Percentiles rank a stretch among this genome's conserved stretches.
Conservation (phyloP, 352 stramenopile genomes). For the Globisporangium spiculum region DNA sequence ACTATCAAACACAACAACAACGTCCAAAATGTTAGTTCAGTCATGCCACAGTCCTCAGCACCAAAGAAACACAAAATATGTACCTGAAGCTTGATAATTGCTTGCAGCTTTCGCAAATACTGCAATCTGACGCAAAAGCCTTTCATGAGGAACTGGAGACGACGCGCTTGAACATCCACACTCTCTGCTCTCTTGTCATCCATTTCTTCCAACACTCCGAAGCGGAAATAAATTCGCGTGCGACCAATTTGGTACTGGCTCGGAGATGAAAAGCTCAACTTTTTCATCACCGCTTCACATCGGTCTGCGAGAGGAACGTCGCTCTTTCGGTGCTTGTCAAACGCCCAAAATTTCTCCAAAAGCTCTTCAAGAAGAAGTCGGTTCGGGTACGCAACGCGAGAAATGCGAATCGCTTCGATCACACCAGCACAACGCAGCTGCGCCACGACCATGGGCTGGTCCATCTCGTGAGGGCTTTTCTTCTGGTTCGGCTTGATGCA, state of each 20-base stretch:
- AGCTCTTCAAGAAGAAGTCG: conserved; percentile 88
- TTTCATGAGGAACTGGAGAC: conserved; percentile 72
- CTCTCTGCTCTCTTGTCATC: conserved; percentile 60
- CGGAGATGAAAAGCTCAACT: conserved; percentile 57
- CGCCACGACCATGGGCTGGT: conserved; percentile 91
- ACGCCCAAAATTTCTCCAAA: conserved; percentile 80
- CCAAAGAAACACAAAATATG: not conserved
- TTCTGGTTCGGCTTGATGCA: conserved; percentile 99
- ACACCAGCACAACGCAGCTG: conserved; percentile 98
- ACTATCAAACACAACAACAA: conserved; percentile 33
- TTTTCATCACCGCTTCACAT: conserved; percentile 58
- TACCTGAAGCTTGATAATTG: conserved; percentile 81
- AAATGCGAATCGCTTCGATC: conserved; percentile 98
- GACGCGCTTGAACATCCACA: conserved; percentile 58
- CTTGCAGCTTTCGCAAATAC: conserved; percentile 62
- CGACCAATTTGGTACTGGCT: conserved; percentile 76
- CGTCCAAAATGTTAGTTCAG: conserved; percentile 2
- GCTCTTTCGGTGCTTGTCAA: conserved; percentile 39
- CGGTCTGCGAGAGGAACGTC: conserved; percentile 41
- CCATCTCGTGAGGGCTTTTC: conserved; percentile 87
- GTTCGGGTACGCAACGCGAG: conserved; percentile 96
- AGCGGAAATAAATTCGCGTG: conserved; percentile 81
- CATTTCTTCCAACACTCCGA: conserved; percentile 75
- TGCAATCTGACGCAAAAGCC: conserved; percentile 56
- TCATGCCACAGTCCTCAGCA: conserved; percentile 3